Base-by-base conservation (phyloP, 2,329 filamentous ascomycete species). In the Dendryphion nanum region DNA sequence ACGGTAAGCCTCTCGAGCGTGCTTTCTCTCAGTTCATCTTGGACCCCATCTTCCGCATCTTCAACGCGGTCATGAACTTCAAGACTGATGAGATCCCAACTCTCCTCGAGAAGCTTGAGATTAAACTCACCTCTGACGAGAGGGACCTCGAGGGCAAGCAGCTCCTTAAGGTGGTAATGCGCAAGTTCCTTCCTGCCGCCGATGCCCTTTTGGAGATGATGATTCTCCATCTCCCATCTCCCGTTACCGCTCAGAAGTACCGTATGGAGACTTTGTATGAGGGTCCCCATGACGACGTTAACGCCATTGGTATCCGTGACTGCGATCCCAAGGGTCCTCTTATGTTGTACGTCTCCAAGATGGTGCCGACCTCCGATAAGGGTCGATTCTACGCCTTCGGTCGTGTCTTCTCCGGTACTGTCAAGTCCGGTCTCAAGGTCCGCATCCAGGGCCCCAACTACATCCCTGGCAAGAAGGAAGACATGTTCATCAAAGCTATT, bases 261-360 rank as follows among this genome's bases (percentile, higher is more conserved):
- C 93, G 93, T 85, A 85, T 81, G 66, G 93, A 97, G 83, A 95
- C 90, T 69, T 82, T 98, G 55, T 98, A 98, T 79, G 93, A 98
- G 81, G 93, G 93, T 81, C 93, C 93, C 61, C 66, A 77, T 44
- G 93, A 98, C 69, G 93, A 98, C 64, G 85, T 89, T 73, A 83
- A 84, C 62, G 90, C 86, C 77, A 86, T 95, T 70, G 89, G 84
- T 82, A 96, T 98, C 82, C 90, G 90, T 64, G 89, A 97, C 81
- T 97, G 93, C 73, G 89, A 98, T 73, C 81, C 91, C 74, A 95
- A 95, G 80, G 93, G 82, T 72, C 88, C 91, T 65, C 93, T 98
- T 75, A 98, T 98, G 93, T 81, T 97, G 60, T 98, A 98, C 86
- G 90, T 98, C 73, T 98, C 93, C 74, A 98, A 98, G 89, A 98